Evolutionary conservation across 306 rosid genomes (phyloP), one percentile per base, ranked within the genome.

Genomic region (Cicer arietinum): DNA sequence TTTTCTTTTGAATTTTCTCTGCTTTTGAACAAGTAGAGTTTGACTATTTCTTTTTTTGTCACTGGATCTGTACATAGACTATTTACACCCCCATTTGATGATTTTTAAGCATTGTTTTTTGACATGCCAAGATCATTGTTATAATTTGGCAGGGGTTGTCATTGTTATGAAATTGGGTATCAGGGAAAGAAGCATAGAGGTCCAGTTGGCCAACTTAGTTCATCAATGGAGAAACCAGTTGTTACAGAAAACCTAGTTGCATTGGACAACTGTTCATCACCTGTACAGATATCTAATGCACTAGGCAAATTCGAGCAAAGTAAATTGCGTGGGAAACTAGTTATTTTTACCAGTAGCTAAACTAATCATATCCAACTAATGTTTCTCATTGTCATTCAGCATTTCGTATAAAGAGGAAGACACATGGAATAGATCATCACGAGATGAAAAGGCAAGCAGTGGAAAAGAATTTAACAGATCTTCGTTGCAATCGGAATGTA

Each of bases 111-210:
- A 69, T 77, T 62, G 40, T 64, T 80, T 17, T 74, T 43, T 77
- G 76, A 69, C 42, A 59, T 57, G 63, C 64, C 52, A 73, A 70
- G 63, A 12, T 9, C 40, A 42, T 45, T 58, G 52, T 77, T 64
- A 20, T 53, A 63, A 16, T 79, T 81, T 71, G 82, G 57, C 87
- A 94, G 97, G 94, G 89, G 88, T 87, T 48, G 6, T 57, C 90
- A 88, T 75, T 91, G 94, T 72, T 85, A 77, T 65, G 74, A 90
- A 25, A 62, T 91, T 82, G 98, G 97, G 74, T 91, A 91, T 88
- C 89, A 67, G 81, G 71, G 12, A 52, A 78, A 43, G 64, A 85
- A 25, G 72, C 76, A 6, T 57, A 75, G 10, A 43, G 53, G 7
- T 18, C 67, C 66, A 45, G 54, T 58, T 20, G 9, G 69, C 63